A percentile compares a stretch with the other conserved stretches of the same genome.
Conservation (phyloP, 2,329 filamentous ascomycete species). For the Davidsoniella eucalypti region DNA sequence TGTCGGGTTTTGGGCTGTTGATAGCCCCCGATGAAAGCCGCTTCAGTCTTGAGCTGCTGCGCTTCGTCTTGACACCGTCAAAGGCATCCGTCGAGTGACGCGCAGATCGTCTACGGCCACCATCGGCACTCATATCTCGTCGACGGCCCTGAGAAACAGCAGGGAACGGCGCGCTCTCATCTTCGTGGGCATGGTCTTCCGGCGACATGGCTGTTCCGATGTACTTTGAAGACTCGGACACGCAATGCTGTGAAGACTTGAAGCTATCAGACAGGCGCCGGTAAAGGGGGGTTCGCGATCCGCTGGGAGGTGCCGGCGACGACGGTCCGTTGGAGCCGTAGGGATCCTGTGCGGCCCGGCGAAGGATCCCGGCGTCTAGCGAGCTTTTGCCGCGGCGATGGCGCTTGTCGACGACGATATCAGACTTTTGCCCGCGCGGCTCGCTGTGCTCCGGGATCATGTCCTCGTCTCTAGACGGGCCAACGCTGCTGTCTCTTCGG, state of each 20-base stretch:
- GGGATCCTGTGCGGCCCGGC: neutral
- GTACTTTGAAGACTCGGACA: neutral
- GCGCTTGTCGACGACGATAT: neutral
- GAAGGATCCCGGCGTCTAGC: conserved; percentile 6
- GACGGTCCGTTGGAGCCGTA: neutral
- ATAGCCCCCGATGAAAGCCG: conserved; percentile 29
- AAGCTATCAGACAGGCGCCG: conserved; percentile 9
- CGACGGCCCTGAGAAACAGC: conserved; percentile 45
- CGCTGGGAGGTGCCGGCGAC: neutral
- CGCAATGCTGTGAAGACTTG: neutral
- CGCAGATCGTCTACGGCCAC: conserved; percentile 27
- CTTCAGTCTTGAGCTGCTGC: conserved; percentile 42
- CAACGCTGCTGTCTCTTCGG: conserved; percentile 26
- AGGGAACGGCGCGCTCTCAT: conserved; percentile 55
- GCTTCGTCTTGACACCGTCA: conserved; percentile 31
- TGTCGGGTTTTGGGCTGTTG: conserved; percentile 1
- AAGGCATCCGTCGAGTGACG: conserved; percentile 31
- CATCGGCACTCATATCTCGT: conserved; percentile 33
- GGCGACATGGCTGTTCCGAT: conserved; percentile 8
- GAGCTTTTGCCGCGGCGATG: conserved; percentile 10
- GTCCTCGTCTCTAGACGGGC: conserved; percentile 17
- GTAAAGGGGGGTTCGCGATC: neutral
- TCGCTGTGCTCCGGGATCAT: conserved; percentile 29
- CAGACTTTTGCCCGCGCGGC: conserved; percentile 9
- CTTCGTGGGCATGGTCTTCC: conserved; percentile 23